Base-by-base conservation (phyloP, 495 filamentous ascomycete species). In the Lasiosphaeria ovina region DNA sequence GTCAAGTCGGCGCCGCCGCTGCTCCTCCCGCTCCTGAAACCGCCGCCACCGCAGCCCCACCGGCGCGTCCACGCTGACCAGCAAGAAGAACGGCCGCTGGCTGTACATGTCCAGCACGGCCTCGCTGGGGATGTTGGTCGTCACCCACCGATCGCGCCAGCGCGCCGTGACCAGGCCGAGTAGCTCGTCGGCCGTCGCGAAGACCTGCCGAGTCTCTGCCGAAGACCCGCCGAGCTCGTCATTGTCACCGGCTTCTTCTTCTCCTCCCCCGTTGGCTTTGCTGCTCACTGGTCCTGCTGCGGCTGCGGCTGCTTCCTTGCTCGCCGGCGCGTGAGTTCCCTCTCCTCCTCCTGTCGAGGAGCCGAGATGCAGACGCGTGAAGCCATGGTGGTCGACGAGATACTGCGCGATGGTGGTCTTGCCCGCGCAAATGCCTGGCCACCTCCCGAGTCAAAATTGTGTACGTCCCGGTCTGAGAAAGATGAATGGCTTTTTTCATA, bases 51-150 rank as follows among this genome's bases (percentile, higher is more conserved):
- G 86, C 32, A 91, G 78, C 58, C 81, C 85, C 4, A 96, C 79
- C 2, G 94, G 94, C 3, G 93, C 94, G 70, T 98, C 93, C 49
- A 98, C 85, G 69, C 89, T 92, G 60, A 98, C 81, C 14, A 98
- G 83, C 54, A 98, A 81, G 76, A 98, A 98, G 76, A 94, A 96
- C 1, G 94, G 94, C 11, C 94, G 86, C 32, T 87, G 80, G 40
- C 84, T 72, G 40, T 97, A 85, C 10, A 82, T 77, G 62, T 96
- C 89, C 2, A 96, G 77, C 7, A 87, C 80, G 1, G 60, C 60
- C 35, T 88, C 85, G 66, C 86, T 81, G 74, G 85, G 81, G 61
- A 97, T 87, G 66, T 91, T 85, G 31, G 89, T 92, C 1, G 88
- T 94, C 6, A 97, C 90, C 85, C 87, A 98, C 35, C 82, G 80